phyloP scores from a whole-genome alignment of 352 stramenopile genomes.

The Globisporangium yorkense region DNA sequence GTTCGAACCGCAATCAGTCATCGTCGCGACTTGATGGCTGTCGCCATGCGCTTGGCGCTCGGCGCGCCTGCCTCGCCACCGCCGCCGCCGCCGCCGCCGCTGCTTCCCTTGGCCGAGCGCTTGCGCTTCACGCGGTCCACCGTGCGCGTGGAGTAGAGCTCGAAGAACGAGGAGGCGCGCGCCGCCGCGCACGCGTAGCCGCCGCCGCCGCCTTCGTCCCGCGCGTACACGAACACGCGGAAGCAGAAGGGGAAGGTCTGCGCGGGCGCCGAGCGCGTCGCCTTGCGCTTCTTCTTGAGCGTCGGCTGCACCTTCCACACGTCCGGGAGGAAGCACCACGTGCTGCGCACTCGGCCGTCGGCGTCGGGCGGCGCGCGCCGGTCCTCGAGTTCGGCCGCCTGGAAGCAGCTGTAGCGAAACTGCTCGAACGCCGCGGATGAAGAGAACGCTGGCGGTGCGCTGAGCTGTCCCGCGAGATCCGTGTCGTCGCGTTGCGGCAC shows the following conservation, averaged over 20 bases:
- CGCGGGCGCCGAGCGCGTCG: conserved; percentile 67
- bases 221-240: conserved; percentile 64
- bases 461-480: conserved; percentile 32
- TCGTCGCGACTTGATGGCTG: too few species aligned
- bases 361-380: conserved; percentile 19
- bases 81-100: too few species aligned
- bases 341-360: conserved; percentile 33
- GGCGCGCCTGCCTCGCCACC: too few species aligned
- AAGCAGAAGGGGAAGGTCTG: conserved; percentile 88
- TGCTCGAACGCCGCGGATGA: conserved; percentile 49
- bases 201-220: background rate
- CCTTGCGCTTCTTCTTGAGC: conserved; percentile 88
- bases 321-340: conserved; percentile 83
- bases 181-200: conserved; percentile 50
- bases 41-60: too few species aligned
- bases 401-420: conserved; percentile 78
- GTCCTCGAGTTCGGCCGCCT: conserved; percentile 79
- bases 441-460: conserved; percentile 35
- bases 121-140: conserved; percentile 79
- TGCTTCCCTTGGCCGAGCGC: conserved; percentile 28
- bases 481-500: conserved; percentile 63
- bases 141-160: conserved; percentile 81
- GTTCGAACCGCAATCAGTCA: too few species aligned
- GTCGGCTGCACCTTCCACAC: conserved; percentile 87
- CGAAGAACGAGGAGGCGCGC: conserved; percentile 68